Percentiles rank a stretch among this genome's conserved stretches.
Conservation (phyloP, 2,329 filamentous ascomycete genomes). For the Microascus cirrosus region DNA sequence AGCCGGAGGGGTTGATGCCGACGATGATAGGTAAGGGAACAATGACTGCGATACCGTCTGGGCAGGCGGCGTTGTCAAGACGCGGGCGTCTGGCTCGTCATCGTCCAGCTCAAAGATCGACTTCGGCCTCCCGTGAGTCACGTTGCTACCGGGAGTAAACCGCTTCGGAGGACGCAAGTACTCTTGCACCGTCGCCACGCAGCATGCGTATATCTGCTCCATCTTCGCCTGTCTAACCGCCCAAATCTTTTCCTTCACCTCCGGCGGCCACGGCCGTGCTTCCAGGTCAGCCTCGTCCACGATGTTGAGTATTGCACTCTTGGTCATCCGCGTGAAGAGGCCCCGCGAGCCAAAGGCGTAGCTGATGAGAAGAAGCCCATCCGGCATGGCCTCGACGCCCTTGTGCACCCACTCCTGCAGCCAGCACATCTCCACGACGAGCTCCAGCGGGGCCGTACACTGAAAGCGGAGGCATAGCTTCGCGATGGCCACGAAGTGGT, state of each 20-base stretch:
- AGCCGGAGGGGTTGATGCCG: slow-evolving; percentile 12
- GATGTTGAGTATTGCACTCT: slow-evolving; percentile 34
- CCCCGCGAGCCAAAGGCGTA: slow-evolving; percentile 38
- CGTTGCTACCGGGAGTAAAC: slow-evolving; percentile 9
- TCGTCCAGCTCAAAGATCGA: slow-evolving; percentile 10
- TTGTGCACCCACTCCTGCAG: slow-evolving; percentile 38
- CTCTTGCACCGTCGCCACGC: slow-evolving; percentile 29
- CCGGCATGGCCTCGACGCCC: slow-evolving; percentile 34
- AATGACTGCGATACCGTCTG: neutral
- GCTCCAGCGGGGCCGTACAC: slow-evolving; percentile 38
- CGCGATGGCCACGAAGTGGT: slow-evolving; percentile 38
- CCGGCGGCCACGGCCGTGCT: slow-evolving; percentile 32
- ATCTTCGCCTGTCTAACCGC: slow-evolving; percentile 36
- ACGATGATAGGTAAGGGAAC: neutral
- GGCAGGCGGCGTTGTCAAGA: neutral
- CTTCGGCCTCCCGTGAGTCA: slow-evolving; percentile 9
- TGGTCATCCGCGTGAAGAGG: slow-evolving; percentile 37
- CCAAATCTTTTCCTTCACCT: slow-evolving; percentile 35
- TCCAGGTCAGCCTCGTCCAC: slow-evolving; percentile 29
- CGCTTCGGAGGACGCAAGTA: slow-evolving; percentile 22
- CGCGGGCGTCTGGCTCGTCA: slow-evolving; percentile 9
- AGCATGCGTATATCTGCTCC: slow-evolving; percentile 36
- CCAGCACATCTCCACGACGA: slow-evolving; percentile 39
- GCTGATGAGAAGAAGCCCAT: slow-evolving; percentile 38
- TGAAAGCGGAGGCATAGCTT: slow-evolving; percentile 37